Evolutionary conservation across 75 land plant genomes (phyloP).

Genomic region (Selaginella tamariscina): DNA sequence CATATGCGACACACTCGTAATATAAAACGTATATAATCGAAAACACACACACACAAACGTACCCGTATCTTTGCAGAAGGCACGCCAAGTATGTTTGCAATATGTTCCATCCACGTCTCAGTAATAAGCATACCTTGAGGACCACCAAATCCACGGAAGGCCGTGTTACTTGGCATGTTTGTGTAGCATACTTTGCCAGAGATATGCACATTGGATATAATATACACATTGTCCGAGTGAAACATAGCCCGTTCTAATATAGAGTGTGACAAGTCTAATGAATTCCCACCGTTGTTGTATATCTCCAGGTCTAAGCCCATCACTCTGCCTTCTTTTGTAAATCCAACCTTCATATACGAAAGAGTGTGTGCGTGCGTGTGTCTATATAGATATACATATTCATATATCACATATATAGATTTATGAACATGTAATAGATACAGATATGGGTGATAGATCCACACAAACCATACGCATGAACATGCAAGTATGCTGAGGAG

Average conservation of each 20-base stretch:
- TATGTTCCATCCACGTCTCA: constrained; percentile 89
- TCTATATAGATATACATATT: too few relatives aligned
- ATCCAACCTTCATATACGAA: constrained; percentile 54
- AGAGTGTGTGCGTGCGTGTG: too few relatives aligned
- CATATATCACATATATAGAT: too few relatives aligned
- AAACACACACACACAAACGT: constrained; percentile 14
- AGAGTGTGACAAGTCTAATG: constrained; percentile 76
- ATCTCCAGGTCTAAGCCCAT: constrained; percentile 74
- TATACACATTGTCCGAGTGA: constrained; percentile 88
- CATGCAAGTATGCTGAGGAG: too few relatives aligned
- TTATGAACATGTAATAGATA: too few relatives aligned
- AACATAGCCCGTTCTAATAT: constrained; percentile 90
- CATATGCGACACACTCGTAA: too few relatives aligned
- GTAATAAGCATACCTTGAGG: constrained; percentile 95
- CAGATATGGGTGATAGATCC: too few relatives aligned
- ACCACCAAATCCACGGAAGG: constrained; percentile 95
- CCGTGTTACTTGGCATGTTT: constrained; percentile 84
- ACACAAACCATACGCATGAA: too few relatives aligned
- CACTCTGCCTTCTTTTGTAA: constrained; percentile 68
- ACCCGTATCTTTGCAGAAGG: constrained; percentile 86
- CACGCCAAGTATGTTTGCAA: constrained; percentile 51
- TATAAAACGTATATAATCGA: neutral
- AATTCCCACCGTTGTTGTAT: constrained; percentile 89
- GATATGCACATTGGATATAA: constrained; percentile 61
- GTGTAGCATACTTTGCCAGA: constrained; percentile 79